Evolutionary conservation across 1,284 basidiomycete species (phyloP).

Genomic region (Marasmius sp.): DNA sequence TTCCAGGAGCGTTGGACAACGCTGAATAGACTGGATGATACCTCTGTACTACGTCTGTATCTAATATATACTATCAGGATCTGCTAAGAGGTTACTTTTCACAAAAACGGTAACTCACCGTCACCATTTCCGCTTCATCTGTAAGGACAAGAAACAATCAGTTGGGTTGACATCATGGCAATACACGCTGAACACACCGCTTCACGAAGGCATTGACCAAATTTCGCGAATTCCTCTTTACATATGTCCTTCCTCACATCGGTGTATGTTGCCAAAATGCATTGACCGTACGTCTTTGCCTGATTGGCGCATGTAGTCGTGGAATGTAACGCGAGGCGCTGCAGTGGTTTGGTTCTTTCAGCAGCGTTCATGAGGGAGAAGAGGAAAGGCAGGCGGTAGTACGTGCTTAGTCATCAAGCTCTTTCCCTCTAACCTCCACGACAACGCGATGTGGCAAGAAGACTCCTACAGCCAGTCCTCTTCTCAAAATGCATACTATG

Average conservation of each 20-base stretch:
- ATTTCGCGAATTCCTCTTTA: constrained; percentile 74
- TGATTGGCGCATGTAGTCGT: constrained; percentile 69
- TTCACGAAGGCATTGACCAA: constrained; percentile 70
- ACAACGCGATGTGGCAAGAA: constrained; percentile 70
- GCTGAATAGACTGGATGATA: constrained; percentile 27
- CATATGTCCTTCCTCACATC: constrained; percentile 79
- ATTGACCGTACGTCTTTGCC: constrained; percentile 77
- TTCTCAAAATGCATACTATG: constrained; percentile 59
- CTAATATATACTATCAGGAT: constrained; percentile 12
- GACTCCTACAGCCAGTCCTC: constrained; percentile 56
- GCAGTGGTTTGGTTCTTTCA: constrained; percentile 39
- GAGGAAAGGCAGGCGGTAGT: neutral
- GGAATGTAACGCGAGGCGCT: constrained; percentile 63
- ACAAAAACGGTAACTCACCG: neutral
- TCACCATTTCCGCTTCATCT: constrained; percentile 72
- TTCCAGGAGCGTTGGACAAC: constrained; percentile 45
- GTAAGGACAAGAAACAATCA: constrained; percentile 3
- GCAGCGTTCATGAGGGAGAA: neutral
- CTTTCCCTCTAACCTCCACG: constrained; percentile 5
- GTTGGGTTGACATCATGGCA: neutral
- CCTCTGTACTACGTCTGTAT: constrained; percentile 12
- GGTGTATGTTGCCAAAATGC: constrained; percentile 72
- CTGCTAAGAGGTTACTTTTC: neutral
- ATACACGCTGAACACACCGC: constrained; percentile 46
- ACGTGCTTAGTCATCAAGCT: neutral